Evolutionary conservation across 148 eudicot genomes (phyloP), one percentile per base, ranked within the genome.

Genomic region (Persicaria maculosa): DNA sequence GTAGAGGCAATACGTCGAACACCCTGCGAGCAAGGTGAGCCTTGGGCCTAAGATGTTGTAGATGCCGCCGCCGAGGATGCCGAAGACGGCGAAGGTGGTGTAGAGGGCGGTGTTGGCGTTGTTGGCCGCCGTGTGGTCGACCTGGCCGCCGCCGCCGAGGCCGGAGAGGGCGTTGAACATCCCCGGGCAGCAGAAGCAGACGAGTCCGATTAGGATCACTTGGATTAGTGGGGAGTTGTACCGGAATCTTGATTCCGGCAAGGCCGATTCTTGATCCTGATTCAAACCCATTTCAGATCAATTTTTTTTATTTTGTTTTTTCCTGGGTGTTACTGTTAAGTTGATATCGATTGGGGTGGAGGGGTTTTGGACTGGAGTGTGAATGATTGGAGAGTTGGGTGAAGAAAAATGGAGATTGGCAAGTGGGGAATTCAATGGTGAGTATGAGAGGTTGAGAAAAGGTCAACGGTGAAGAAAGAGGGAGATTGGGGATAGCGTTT

Each of bases 61-160:
- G 72, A 92, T 90, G 12, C 97, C 99, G 31, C 97, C 99, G 50
- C 97, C 97, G 40, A 92, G 79, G 40, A 92, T 72, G 0, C 97
- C 97, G 74, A 89, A 96, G 4, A 96, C 45, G 4, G 97, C 90
- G 72, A 96, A 92, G 48, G 97, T 78, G 40, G 89, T 83, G 91
- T 96, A 96, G 6, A 96, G 86, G 58, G 99, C 97, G 40, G 99
- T 96, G 82, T 86, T 87, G 47, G 99, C 99, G 75, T 96, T 92
- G 89, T 92, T 96, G 0, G 90, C 88, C 3, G 94, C 99, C 4
- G 93, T 90, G 81, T 83, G 94, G 50, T 96, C 91, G n/a, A 92
- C 88, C 58, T 96, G 99, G 25, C 99, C 97, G 11, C 97, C 97
- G 31, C 97, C 99, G 22, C 99, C 99, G 97, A 92, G 89, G 9